A percentile compares a stretch with the other conserved stretches of the same genome.
These are phyloP conservation scores for Plicaturopsis crispa DNA, from an alignment of 768 basidiomycete genomes.

Conservation along the genomic window DNA sequence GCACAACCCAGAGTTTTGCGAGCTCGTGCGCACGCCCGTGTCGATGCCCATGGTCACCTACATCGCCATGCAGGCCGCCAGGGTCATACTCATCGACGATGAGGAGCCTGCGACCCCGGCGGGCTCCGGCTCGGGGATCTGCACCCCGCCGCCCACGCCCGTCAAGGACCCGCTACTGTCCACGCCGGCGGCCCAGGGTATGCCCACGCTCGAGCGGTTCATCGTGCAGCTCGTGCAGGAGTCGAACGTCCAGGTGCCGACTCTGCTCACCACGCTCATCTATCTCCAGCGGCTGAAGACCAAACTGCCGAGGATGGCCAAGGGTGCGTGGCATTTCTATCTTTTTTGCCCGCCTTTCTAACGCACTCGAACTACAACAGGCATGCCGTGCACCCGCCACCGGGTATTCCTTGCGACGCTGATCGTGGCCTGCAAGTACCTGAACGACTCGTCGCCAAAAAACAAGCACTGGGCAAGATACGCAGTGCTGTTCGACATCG, in stretches of 20 bases:
- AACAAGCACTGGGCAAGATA: constrained; percentile 90
- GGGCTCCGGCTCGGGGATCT: constrained; percentile 27
- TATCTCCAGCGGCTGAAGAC: constrained; percentile 83
- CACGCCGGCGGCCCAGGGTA: constrained; percentile 18
- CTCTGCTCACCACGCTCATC: constrained; percentile 82
- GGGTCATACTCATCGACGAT: constrained; percentile 65
- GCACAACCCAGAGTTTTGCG: constrained; percentile 78
- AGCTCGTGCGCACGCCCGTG: constrained; percentile 71
- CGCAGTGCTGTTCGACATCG: constrained; percentile 64
- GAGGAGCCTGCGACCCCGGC: constrained; percentile 28
- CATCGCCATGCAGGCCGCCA: constrained; percentile 71
- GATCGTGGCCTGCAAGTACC: constrained; percentile 93
- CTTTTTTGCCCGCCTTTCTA: too few species aligned
- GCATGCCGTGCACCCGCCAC: constrained; percentile 89
- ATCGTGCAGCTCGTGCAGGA: constrained; percentile 72
- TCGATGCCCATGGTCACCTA: constrained; percentile 81
- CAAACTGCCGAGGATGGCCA: constrained; percentile 77
- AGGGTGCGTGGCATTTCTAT: constrained; percentile 46
- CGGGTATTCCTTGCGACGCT: constrained; percentile 94
- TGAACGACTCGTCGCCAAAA: constrained; percentile 94
- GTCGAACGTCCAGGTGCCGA: constrained; percentile 87
- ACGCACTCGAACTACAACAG: too few species aligned
- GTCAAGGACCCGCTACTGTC: constrained; percentile 30
- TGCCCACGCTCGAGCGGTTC: constrained; percentile 76
- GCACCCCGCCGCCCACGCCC: constrained; percentile 68